Conservation (phyloP, 257 asterid species). For the Nicotiana knightiana region DNA sequence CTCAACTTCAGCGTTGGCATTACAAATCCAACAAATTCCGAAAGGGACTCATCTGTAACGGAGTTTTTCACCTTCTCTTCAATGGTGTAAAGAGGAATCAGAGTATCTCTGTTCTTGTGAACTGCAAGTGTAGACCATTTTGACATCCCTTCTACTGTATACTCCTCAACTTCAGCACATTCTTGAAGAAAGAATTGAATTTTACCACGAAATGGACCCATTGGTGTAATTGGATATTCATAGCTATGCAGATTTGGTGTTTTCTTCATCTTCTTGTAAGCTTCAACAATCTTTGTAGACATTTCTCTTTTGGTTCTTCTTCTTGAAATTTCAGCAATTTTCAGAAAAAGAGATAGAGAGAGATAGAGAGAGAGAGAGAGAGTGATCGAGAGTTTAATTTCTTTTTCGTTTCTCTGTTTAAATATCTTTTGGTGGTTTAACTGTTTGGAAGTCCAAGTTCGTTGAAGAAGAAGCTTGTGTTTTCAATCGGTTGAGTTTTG, state of each 20-base stretch:
- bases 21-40: no score
- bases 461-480: neutral
- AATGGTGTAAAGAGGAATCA: slow-evolving; percentile 67
- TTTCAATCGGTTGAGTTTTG: neutral
- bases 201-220: slow-evolving; percentile 67
- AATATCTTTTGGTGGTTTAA: neutral
- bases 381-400: neutral
- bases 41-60: neutral
- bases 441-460: neutral
- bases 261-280: slow-evolving; percentile 23
- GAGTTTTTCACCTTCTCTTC: slow-evolving; percentile 60
- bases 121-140: slow-evolving; percentile 68
- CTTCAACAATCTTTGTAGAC: slow-evolving; percentile 19
- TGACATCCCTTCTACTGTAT: slow-evolving; percentile 48
- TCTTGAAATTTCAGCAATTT: no score
- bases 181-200: slow-evolving; percentile 52
- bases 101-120: slow-evolving; percentile 46
- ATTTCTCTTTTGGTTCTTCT: slow-evolving; percentile 1
- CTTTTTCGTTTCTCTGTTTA: neutral
- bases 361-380: no score
- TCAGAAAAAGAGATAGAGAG: no score
- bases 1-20: no score
- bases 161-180: slow-evolving; percentile 53
- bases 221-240: slow-evolving; percentile 37
- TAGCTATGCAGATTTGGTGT: slow-evolving; percentile 42